Evolutionary conservation across 352 stramenopile species (phyloP).

Genomic region (Globisporangium carolinianum): DNA sequence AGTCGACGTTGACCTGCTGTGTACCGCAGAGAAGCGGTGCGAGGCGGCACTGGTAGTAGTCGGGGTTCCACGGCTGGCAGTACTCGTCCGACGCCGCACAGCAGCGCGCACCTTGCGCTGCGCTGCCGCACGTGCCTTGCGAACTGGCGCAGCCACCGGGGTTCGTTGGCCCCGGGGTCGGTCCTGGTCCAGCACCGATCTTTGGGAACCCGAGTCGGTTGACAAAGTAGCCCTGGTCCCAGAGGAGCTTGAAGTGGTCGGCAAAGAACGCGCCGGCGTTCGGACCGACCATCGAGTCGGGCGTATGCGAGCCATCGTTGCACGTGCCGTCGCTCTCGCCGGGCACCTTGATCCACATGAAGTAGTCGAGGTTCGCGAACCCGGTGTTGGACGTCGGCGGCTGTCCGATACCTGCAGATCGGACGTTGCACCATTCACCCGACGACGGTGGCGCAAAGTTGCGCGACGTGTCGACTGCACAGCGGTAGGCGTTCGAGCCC

Average conservation of each 20-base stretch:
- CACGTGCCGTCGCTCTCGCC: conserved; percentile 64
- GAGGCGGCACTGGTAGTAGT: conserved; percentile 21
- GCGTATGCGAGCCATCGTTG: conserved; percentile 16
- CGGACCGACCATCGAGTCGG: conserved; percentile 45
- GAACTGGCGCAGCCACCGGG: not conserved
- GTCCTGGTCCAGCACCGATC: conserved; percentile 24
- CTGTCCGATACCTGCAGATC: conserved; percentile 28
- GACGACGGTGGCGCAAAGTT: conserved; percentile 22
- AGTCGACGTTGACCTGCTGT: conserved; percentile 12
- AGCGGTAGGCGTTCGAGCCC: conserved; percentile 29
- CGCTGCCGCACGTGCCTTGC: not conserved
- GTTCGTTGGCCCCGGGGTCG: conserved; percentile 4
- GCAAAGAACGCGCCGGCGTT: conserved; percentile 49
- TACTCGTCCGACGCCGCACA: conserved; percentile 8
- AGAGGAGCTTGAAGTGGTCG: conserved; percentile 41
- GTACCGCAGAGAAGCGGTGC: not conserved
- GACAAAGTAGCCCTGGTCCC: conserved; percentile 65
- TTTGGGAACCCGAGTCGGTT: conserved; percentile 21
- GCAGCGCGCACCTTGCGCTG: not conserved
- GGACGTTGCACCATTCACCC: conserved; percentile 55
- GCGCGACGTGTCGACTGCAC: conserved; percentile 59
- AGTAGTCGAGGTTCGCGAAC: conserved; percentile 53
- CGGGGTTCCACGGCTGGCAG: conserved; percentile 21
- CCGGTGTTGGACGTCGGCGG: conserved; percentile 42
- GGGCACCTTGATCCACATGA: conserved; percentile 63